A percentile compares a stretch with the other conserved stretches of the same genome.
These are phyloP conservation scores for Entomortierella parvispora DNA, from an alignment of 192 early-diverging fungal species.

Conservation along the genomic window DNA sequence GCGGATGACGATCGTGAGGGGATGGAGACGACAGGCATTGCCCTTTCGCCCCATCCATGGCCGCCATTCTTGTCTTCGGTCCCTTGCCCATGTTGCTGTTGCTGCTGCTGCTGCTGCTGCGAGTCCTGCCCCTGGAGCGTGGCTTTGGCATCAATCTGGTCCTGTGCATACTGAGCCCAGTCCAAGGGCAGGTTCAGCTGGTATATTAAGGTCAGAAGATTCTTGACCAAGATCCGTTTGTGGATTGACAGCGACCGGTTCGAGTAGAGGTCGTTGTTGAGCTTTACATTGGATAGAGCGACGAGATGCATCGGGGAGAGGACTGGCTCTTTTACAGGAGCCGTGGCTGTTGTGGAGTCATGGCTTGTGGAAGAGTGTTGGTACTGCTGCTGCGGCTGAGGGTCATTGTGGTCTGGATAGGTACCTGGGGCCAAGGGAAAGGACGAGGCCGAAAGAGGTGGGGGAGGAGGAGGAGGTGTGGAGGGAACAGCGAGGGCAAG, in stretches of 20 bases:
- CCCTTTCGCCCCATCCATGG: neutral
- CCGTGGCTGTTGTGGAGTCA: neutral
- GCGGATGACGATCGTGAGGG: neutral
- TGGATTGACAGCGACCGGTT: constrained; percentile 43
- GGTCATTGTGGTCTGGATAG: neutral
- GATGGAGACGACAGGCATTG: no score
- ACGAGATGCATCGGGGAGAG: constrained; percentile 32
- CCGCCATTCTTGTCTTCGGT: neutral
- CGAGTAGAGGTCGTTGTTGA: constrained; percentile 41
- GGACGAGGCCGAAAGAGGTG: neutral
- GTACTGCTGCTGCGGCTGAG: neutral
- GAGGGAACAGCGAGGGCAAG: constrained; percentile 12
- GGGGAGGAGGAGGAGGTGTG: neutral
- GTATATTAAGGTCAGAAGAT: constrained; percentile 37
- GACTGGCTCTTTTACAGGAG: neutral
- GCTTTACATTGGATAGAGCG: constrained; percentile 28
- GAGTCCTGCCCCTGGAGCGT: constrained; percentile 5
- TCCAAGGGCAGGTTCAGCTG: constrained; percentile 23
- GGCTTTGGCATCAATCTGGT: no score
- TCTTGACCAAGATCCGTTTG: constrained; percentile 48
- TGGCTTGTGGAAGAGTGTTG: neutral
- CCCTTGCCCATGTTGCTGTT: neutral
- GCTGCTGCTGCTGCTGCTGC: no score
- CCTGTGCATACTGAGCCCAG: constrained; percentile 30
- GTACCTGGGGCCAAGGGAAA: neutral